These are phyloP conservation scores for Sugiyamaella boreocaroliniensis DNA, from an alignment of 805 yeast species.

Conservation along the genomic window DNA sequence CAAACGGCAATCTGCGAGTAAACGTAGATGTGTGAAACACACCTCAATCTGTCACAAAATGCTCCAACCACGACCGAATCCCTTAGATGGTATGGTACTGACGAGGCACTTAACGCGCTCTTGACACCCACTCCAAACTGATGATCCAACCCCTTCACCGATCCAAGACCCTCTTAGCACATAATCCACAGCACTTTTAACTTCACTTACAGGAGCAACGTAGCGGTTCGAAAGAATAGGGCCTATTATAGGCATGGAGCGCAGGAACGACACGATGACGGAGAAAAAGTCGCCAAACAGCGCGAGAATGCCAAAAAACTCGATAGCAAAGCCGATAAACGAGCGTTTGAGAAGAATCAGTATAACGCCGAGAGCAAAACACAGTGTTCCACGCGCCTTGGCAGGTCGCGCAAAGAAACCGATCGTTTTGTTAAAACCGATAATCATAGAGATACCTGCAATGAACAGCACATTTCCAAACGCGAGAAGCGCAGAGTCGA, in stretches of 20 bases:
- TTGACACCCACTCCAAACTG: too few relatives aligned
- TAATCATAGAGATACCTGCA: conserved; percentile 76
- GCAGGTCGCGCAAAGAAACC: conserved; percentile 80
- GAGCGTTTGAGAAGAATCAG: conserved; percentile 71
- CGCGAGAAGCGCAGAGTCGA: conserved; percentile 83
- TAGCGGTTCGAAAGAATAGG: conserved; percentile 73
- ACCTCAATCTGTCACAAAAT: too few relatives aligned
- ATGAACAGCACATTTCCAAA: conserved; percentile 77
- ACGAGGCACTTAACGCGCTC: too few relatives aligned
- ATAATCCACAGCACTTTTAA: too few relatives aligned
- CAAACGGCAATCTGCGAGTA: too few relatives aligned
- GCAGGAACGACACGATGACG: conserved; percentile 74
- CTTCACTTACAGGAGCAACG: conserved; percentile 57
- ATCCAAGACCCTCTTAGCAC: too few relatives aligned
- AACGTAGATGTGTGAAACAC: too few relatives aligned
- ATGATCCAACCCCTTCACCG: too few relatives aligned
- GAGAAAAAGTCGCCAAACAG: conserved; percentile 92
- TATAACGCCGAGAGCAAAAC: conserved; percentile 67
- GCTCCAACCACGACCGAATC: too few relatives aligned
- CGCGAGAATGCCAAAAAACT: conserved; percentile 81
- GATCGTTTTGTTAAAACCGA: conserved; percentile 79
- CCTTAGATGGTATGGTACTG: too few relatives aligned
- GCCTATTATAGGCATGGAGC: conserved; percentile 85
- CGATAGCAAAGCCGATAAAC: conserved; percentile 77
- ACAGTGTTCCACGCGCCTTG: conserved; percentile 79